Percentiles rank a stretch among this genome's conserved stretches.
Conservation (phyloP, 371 early-diverging fungal species). For the Conidiobolus incongruus region DNA sequence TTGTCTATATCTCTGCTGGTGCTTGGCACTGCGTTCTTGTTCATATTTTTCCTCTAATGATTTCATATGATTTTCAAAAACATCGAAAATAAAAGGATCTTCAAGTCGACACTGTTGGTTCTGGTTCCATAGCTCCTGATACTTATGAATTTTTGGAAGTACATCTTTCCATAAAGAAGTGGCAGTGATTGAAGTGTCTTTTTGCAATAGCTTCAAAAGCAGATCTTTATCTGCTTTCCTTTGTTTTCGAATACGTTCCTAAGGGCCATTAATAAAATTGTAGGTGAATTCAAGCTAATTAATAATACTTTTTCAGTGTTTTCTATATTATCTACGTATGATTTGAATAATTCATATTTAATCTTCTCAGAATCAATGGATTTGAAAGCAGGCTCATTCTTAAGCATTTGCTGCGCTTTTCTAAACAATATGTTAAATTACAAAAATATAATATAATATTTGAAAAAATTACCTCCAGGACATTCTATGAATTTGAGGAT, state of each 20-base stretch:
- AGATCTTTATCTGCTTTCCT: background rate
- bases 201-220: background rate
- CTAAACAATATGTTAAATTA: background rate
- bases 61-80: constrained; percentile 55
- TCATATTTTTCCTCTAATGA: constrained; percentile 33
- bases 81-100: constrained; percentile 15
- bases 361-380: background rate
- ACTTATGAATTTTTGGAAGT: background rate
- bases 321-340: background rate
- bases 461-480: constrained; percentile 8
- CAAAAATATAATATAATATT: background rate
- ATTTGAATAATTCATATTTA: background rate
- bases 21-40: constrained; percentile 12
- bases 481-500: constrained; percentile 12
- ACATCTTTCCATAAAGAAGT: too few relatives aligned
- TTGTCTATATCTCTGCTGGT: constrained; percentile 17
- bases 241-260: background rate
- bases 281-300: background rate
- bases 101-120: background rate
- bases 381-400: background rate
- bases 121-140: background rate
- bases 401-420: background rate
- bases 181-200: too few relatives aligned
- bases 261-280: background rate
- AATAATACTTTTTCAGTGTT: background rate